Conservation (phyloP, 2,329 filamentous ascomycete species). For the Diplodia scrobiculata region DNA sequence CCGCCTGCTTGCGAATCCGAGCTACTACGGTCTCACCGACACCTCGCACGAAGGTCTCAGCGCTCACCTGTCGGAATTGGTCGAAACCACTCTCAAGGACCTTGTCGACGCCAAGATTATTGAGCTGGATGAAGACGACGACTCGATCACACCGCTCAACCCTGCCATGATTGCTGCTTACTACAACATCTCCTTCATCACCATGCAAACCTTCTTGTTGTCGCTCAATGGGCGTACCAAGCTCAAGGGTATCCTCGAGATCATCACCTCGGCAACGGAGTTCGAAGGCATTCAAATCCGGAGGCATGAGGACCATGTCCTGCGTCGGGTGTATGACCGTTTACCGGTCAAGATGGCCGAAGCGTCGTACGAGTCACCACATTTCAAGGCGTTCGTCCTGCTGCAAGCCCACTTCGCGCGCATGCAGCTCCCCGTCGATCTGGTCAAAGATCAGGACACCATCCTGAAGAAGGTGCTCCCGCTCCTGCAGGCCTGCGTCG, state of each 20-base stretch:
- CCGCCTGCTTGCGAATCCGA: slow-evolving; percentile 89
- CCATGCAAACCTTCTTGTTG: slow-evolving; percentile 96
- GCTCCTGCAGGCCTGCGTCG: slow-evolving; percentile 86
- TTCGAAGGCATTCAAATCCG: slow-evolving; percentile 95
- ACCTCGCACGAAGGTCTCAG: slow-evolving; percentile 92
- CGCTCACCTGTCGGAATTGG: slow-evolving; percentile 88
- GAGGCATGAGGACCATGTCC: slow-evolving; percentile 82
- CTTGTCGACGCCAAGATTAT: slow-evolving; percentile 92
- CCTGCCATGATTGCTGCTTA: slow-evolving; percentile 98
- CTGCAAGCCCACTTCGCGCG: slow-evolving; percentile 96
- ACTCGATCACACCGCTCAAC: slow-evolving; percentile 84
- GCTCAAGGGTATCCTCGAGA: slow-evolving; percentile 94
- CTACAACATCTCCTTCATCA: slow-evolving; percentile 99
- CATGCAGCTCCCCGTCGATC: slow-evolving; percentile 92
- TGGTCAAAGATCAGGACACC: slow-evolving; percentile 92
- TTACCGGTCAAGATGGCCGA: slow-evolving; percentile 94
- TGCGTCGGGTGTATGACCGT: slow-evolving; percentile 90
- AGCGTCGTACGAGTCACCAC: slow-evolving; percentile 83
- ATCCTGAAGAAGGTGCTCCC: slow-evolving; percentile 83
- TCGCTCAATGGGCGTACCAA: slow-evolving; percentile 87
- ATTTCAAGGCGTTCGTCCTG: slow-evolving; percentile 98
- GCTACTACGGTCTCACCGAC: slow-evolving; percentile 88
- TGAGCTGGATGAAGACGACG: slow-evolving; percentile 86
- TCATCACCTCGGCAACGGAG: slow-evolving; percentile 93
- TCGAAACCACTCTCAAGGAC: slow-evolving; percentile 89